Conservation (phyloP, 148 eudicot species). For the Rhododendron williamsianum region DNA sequence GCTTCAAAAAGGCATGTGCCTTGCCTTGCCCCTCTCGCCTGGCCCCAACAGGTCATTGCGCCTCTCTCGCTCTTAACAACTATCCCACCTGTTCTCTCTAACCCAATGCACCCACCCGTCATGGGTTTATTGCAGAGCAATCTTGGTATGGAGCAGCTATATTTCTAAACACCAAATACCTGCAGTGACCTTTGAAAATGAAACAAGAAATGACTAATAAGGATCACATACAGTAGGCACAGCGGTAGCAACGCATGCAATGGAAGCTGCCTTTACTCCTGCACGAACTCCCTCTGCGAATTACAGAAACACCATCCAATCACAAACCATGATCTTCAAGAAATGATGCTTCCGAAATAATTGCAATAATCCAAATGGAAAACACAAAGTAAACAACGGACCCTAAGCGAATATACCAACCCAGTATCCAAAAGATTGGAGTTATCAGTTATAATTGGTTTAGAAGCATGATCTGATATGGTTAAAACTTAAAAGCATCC, state of each 20-base stretch:
- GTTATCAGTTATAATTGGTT: background rate
- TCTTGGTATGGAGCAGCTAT: background rate
- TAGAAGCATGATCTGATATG: background rate
- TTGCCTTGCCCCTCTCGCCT: too few relatives aligned
- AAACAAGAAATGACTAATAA: background rate
- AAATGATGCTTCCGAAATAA: background rate
- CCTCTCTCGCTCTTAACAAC: too few relatives aligned
- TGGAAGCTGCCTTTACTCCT: constrained; percentile 68
- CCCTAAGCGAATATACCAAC: background rate
- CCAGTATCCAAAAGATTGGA: background rate
- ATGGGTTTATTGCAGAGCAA: background rate
- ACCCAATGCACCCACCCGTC: background rate
- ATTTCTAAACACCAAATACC: background rate
- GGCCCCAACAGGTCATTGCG: too few relatives aligned
- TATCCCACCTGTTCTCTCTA: background rate
- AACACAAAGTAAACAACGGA: background rate
- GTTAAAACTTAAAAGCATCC: background rate
- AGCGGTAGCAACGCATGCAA: constrained; percentile 51
- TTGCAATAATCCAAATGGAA: background rate
- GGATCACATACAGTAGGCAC: constrained; percentile 58
- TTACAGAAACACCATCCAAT: constrained; percentile 2
- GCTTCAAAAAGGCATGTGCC: too few relatives aligned
- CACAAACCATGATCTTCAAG: background rate
- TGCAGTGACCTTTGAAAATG: background rate
- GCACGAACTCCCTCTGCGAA: constrained; percentile 70